A percentile compares a stretch with the other conserved stretches of the same genome.
Conservation (phyloP, 2,329 filamentous ascomycete genomes). For the Pseudocercospora ulei region DNA sequence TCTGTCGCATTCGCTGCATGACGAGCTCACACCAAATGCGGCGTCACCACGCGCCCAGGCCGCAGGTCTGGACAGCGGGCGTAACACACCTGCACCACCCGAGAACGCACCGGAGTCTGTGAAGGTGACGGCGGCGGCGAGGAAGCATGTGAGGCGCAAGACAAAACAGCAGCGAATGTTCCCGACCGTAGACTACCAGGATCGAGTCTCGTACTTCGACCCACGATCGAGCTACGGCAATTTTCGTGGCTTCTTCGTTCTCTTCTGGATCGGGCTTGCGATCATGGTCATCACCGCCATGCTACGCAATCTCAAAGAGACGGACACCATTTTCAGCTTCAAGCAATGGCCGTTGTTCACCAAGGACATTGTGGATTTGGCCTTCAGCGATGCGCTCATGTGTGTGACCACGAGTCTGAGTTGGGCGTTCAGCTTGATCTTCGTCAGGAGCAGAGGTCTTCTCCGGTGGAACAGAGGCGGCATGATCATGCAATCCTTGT, state of each 20-base stretch:
- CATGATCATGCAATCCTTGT: conserved; percentile 72
- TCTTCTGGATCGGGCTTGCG: conserved; percentile 94
- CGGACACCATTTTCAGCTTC: conserved; percentile 72
- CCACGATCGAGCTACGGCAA: conserved; percentile 83
- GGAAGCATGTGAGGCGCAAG: conserved; percentile 60
- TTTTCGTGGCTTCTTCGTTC: conserved; percentile 92
- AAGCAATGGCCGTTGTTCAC: conserved; percentile 83
- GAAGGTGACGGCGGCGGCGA: conserved; percentile 72
- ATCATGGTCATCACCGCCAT: conserved; percentile 97
- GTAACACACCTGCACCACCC: conserved; percentile 63
- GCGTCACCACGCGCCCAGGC: conserved; percentile 12
- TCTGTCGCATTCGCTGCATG: conserved; percentile 19
- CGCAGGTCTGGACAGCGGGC: conserved; percentile 33
- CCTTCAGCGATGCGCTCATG: conserved; percentile 75
- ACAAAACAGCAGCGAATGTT: conserved; percentile 69
- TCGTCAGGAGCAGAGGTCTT: conserved; percentile 29
- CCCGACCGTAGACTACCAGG: conserved; percentile 82
- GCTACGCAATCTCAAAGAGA: conserved; percentile 87
- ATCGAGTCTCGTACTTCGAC: conserved; percentile 90
- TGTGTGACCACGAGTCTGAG: conserved; percentile 17
- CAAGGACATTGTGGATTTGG: conserved; percentile 79
- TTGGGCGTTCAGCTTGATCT: conserved; percentile 18
- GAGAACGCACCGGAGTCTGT: conserved; percentile 87
- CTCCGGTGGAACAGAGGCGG: conserved; percentile 56
- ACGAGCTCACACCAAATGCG: conserved; percentile 13